Percentiles rank a stretch among this genome's conserved stretches.
Conservation (phyloP, 2,329 filamentous ascomycete species). For the Camptophora hylomeconis region DNA sequence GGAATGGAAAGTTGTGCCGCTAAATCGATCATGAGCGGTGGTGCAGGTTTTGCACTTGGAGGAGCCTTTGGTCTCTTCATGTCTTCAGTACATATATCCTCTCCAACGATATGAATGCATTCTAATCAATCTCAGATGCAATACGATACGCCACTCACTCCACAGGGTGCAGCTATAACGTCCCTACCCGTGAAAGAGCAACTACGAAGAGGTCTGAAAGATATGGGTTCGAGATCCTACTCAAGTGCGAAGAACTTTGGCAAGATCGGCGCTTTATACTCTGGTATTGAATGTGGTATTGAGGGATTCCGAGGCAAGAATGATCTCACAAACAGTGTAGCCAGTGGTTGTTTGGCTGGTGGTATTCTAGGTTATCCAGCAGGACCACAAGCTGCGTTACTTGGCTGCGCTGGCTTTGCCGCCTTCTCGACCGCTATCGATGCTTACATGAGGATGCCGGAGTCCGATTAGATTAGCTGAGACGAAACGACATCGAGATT, state of each 20-base stretch:
- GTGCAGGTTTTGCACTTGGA: conserved; percentile 87
- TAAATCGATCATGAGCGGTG: conserved; percentile 80
- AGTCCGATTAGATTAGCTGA: too few species aligned
- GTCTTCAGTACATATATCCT: conserved; percentile 54
- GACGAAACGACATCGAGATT: conserved; percentile 23
- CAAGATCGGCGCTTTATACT: conserved; percentile 80
- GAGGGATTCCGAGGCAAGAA: conserved; percentile 86
- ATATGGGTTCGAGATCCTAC: conserved; percentile 79
- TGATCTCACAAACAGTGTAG: conserved; percentile 75
- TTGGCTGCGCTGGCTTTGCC: conserved; percentile 87
- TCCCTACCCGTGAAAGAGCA: conserved; percentile 72
- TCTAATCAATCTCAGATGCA: conserved; percentile 55
- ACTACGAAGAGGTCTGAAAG: conserved; percentile 72
- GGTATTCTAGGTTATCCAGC: conserved; percentile 76
- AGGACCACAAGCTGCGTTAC: conserved; percentile 73
- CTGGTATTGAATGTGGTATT: conserved; percentile 88
- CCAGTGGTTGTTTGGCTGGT: conserved; percentile 81
- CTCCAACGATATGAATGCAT: neutral
- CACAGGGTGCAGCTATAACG: conserved; percentile 40
- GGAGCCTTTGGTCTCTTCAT: conserved; percentile 95
- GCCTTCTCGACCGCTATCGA: conserved; percentile 89
- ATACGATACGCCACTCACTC: conserved; percentile 81
- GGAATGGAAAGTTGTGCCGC: conserved; percentile 86
- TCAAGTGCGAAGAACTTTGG: conserved; percentile 89
- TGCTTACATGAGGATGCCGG: conserved; percentile 70